phyloP scores from a whole-genome alignment of 164 flowering plant species.

The Tetrastigma voinierianum region DNA sequence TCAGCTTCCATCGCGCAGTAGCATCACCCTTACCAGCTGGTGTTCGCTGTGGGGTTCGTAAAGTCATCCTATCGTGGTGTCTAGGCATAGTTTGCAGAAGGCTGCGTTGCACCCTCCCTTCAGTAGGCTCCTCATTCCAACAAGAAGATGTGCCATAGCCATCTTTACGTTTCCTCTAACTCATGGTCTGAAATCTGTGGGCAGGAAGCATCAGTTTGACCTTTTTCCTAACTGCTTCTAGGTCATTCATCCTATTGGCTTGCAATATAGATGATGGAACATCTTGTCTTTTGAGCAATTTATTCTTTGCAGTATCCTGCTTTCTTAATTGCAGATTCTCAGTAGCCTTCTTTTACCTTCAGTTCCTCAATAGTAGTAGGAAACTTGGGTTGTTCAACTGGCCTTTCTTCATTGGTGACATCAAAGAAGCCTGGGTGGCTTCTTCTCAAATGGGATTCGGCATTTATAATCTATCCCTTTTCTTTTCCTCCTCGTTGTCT shows the following conservation, averaged over 20 bases:
- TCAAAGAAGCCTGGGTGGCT: conserved; percentile 96
- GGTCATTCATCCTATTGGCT: conserved; percentile 90
- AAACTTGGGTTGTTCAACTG: conserved; percentile 71
- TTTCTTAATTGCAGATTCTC: conserved; percentile 85
- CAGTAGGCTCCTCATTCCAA: conserved; percentile 68
- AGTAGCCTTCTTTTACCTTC: conserved; percentile 92
- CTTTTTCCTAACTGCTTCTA: conserved; percentile 87
- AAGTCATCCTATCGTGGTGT: conserved; percentile 82
- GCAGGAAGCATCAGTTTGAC: conserved; percentile 93
- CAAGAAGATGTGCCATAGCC: conserved; percentile 87
- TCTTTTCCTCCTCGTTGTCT: conserved; percentile 84
- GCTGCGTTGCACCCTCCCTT: conserved; percentile 95
- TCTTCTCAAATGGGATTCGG: conserved; percentile 98
- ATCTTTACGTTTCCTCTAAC: conserved; percentile 93
- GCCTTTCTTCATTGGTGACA: conserved; percentile 74
- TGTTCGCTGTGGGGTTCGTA: conserved; percentile 91
- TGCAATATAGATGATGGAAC: conserved; percentile 87
- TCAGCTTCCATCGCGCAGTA: conserved; percentile 99
- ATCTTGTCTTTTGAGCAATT: conserved; percentile 91
- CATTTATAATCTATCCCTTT: conserved; percentile 94
- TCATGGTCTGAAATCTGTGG: conserved; percentile 97
- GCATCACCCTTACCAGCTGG: conserved; percentile 96
- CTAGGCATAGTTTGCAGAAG: conserved; percentile 85
- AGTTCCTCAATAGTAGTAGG: conserved; percentile 97
- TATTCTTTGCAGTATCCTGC: conserved; percentile 85